These are phyloP conservation scores for Mallotus japonicus DNA, from an alignment of 441 rosid genomes.

Conservation along the genomic window DNA sequence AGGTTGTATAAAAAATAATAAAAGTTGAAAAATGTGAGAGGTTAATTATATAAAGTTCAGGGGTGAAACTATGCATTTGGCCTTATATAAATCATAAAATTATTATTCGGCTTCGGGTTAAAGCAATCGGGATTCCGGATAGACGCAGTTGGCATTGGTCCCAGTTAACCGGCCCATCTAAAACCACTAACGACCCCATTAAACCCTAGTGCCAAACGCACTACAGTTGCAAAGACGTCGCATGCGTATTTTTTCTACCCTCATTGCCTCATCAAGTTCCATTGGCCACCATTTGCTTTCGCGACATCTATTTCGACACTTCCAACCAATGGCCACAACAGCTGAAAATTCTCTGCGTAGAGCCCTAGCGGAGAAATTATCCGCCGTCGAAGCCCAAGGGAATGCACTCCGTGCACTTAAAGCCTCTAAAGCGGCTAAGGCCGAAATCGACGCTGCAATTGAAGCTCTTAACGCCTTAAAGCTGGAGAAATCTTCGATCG, in stretches of 20 bases:
- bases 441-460: slow-evolving; percentile 72
- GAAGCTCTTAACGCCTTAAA: slow-evolving; percentile 58
- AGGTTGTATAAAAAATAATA: too few species aligned
- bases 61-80: too few species aligned
- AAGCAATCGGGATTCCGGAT: neutral
- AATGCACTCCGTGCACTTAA: slow-evolving; percentile 72
- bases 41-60: too few species aligned
- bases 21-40: too few species aligned
- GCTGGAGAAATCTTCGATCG: slow-evolving; percentile 68
- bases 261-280: slow-evolving; percentile 38
- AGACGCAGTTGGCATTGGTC: neutral
- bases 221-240: neutral
- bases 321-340: slow-evolving; percentile 44
- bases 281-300: slow-evolving; percentile 26
- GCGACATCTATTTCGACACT: slow-evolving; percentile 3
- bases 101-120: neutral
- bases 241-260: slow-evolving; percentile 43
- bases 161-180: neutral
- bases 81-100: too few species aligned
- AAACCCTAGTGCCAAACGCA: slow-evolving; percentile 16
- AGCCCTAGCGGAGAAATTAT: slow-evolving; percentile 53
- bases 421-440: slow-evolving; percentile 51
- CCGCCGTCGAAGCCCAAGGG: slow-evolving; percentile 68
- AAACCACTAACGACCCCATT: neutral
- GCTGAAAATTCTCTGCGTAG: slow-evolving; percentile 68